Conservation (phyloP, 257 asterid genomes). For the Solanum sitiens region DNA sequence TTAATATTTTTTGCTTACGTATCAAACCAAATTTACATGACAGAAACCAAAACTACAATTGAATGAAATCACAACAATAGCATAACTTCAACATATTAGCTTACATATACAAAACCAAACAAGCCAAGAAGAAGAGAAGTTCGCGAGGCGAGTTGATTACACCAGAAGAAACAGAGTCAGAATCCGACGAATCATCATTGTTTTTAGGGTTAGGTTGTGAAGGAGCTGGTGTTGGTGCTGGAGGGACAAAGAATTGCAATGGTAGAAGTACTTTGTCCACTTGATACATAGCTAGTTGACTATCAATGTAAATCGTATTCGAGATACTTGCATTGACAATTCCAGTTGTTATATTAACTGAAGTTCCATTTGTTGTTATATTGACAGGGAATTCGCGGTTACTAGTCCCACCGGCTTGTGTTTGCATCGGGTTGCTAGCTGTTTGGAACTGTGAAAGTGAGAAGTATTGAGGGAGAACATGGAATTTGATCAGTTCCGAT, state of each 20-base stretch:
- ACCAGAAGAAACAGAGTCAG: conserved; percentile 16
- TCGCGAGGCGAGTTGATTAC: conserved; percentile 5
- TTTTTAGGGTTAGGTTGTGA: conserved; percentile 29
- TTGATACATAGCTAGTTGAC: conserved; percentile 38
- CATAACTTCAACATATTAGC: neutral
- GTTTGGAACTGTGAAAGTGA: conserved; percentile 37
- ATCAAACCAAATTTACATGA: neutral
- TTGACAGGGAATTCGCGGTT: conserved; percentile 27
- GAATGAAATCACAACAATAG: neutral
- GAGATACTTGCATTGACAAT: conserved; percentile 35
- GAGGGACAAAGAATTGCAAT: conserved; percentile 24
- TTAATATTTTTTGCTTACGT: neutral
- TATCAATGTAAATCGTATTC: conserved; percentile 25
- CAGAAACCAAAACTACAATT: neutral
- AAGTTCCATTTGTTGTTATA: conserved; percentile 28
- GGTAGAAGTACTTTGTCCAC: conserved; percentile 45
- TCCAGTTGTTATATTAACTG: conserved; percentile 42
- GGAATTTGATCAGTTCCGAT: conserved; percentile 34
- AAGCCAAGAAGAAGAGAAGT: neutral
- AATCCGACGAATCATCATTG: neutral
- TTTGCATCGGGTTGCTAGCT: conserved; percentile 31
- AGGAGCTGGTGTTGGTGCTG: conserved; percentile 44
- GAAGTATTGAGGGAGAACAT: conserved; percentile 24
- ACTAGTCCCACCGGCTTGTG: conserved; percentile 39
- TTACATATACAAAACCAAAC: neutral